Evolutionary conservation across 2,329 filamentous ascomycete species (phyloP).

Genomic region (Phaeosphaeria sp.): DNA sequence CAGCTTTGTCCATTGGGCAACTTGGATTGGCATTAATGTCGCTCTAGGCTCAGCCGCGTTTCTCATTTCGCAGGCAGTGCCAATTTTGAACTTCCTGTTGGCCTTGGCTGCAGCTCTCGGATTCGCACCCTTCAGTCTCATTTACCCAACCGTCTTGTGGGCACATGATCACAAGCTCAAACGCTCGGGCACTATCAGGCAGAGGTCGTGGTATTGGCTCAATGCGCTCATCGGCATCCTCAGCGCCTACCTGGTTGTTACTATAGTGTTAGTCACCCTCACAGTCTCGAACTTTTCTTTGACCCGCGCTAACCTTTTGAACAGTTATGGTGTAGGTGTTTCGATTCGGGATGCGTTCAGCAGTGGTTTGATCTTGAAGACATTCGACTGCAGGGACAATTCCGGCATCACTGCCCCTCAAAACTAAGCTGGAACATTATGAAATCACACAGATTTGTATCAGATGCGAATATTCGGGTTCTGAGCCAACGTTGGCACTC

Average conservation of each 20-base stretch:
- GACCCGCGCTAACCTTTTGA: too few relatives aligned
- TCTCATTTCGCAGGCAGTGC: neutral
- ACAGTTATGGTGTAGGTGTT: neutral
- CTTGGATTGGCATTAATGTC: neutral
- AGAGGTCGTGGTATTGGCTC: neutral
- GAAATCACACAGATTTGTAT: too few relatives aligned
- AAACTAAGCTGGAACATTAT: too few relatives aligned
- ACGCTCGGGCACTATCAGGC: conserved; percentile 3
- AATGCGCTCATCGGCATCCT: neutral
- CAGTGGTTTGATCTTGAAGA: neutral
- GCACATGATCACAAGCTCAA: neutral
- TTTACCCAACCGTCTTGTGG: neutral
- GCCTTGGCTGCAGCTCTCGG: neutral
- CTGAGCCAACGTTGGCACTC: too few relatives aligned
- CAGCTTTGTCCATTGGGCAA: neutral
- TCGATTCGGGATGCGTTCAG: neutral
- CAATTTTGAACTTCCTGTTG: neutral
- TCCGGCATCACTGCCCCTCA: neutral
- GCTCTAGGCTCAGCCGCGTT: neutral
- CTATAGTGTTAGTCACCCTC: neutral
- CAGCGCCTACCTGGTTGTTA: neutral
- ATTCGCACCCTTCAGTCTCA: neutral
- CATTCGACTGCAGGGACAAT: neutral
- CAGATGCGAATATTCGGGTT: too few relatives aligned
- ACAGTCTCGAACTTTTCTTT: neutral